Conservation (phyloP, 768 basidiomycete genomes). For the Mrakia frigida region DNA sequence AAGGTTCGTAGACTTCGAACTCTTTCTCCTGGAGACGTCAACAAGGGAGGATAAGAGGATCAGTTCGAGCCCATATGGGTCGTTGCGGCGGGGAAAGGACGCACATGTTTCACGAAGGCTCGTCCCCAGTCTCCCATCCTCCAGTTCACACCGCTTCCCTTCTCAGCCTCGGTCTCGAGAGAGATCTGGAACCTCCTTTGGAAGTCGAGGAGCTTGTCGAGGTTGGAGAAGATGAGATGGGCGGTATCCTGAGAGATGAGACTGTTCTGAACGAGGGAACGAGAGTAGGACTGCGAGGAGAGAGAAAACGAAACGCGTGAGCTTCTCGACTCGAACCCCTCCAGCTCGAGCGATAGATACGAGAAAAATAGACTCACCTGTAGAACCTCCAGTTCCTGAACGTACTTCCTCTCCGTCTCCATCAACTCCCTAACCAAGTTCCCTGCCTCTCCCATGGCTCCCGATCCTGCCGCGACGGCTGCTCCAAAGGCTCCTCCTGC, state of each 20-base stretch:
- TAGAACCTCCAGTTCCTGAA: conserved; percentile 92
- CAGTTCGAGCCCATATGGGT: conserved; percentile 17
- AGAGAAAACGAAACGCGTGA: not conserved
- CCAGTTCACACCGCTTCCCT: conserved; percentile 37
- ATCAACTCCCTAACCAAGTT: conserved; percentile 69
- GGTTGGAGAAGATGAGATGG: conserved; percentile 88
- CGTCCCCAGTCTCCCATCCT: conserved; percentile 67
- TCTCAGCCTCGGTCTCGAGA: conserved; percentile 76
- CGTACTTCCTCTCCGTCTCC: conserved; percentile 92
- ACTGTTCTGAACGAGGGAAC: conserved; percentile 70
- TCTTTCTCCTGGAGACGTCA: conserved; percentile 71
- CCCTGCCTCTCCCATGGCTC: conserved; percentile 67
- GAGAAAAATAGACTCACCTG: conserved; percentile 57
- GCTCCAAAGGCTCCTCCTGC: conserved; percentile 5
- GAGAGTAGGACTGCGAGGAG: conserved; percentile 81
- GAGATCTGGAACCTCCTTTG: conserved; percentile 90
- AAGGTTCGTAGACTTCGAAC: conserved; percentile 93
- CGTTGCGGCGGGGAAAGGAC: conserved; percentile 49
- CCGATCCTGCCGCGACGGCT: conserved; percentile 46
- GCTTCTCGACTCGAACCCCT: not conserved
- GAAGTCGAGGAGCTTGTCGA: conserved; percentile 92
- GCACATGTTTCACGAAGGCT: conserved; percentile 74
- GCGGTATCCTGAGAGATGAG: conserved; percentile 91
- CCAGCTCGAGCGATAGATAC: not conserved
- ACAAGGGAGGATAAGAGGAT: conserved; percentile 22